Evolutionary conservation across 176 grass and related monocot genomes (phyloP), one percentile per base, ranked within the genome.

Genomic region (Echinochloa phyllopogon): DNA sequence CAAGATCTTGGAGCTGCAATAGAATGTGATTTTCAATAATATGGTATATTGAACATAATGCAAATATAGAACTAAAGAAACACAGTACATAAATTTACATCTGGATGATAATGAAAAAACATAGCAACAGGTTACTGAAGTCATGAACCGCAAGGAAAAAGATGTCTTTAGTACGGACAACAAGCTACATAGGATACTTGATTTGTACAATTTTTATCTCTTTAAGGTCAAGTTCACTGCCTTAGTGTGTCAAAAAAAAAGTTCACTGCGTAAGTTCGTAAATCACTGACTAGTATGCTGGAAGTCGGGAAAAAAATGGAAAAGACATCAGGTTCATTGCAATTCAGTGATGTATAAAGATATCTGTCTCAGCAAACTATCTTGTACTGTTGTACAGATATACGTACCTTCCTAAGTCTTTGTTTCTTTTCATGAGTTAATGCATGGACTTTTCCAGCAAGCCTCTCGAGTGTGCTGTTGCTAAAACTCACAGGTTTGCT

Each of bases 1-100:
- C 93, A 90, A 95, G 89, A 87, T 84, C 81, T 89, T 98, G 91
- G 50, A 95, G 57, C 96, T 95, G 75, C 55, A 95, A 89, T 21
- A 79, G 27, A 86, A 44, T 49, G 40, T 3, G 50, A 75, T 44
- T 16, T 65, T 80, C 68, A 74, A 24, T 42, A 18, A 48, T 43
- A 9, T 47, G 42, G 44, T 24, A 58, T 65, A 69, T 36, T 51
- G 5, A 27, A 59, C 57, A 66, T 10, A 80, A 53, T 3, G 20
- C 36, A 84, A n/a, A 65, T 24, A 47, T 65, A 13, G 47, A 56
- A 42, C 10, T 53, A 52, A 25, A 63, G 56, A 61, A 23, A 48
- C 48, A 39, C n/a, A 4, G 10, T 33, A 52, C 13, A 6, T 4
- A n/a, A 37, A 76, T 66, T 10, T 85, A 27, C 6, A 75, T 33